phyloP scores from a whole-genome alignment of 345 rosid species.

The Streptanthus diversifolius region DNA sequence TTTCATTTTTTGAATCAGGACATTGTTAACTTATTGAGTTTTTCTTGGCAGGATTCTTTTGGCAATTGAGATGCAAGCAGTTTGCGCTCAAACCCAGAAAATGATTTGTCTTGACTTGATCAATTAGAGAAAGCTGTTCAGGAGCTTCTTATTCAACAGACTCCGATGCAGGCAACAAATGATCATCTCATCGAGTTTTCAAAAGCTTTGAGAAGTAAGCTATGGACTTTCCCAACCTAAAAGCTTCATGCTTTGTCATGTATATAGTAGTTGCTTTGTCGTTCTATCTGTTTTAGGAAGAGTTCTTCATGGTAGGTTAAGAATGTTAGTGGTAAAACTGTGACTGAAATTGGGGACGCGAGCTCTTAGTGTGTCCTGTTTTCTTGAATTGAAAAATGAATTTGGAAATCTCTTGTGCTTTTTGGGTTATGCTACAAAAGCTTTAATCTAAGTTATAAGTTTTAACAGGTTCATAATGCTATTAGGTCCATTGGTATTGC shows the following conservation, averaged over 20 bases:
- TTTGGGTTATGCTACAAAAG: conserved; percentile 35
- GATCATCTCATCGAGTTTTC: conserved; percentile 94
- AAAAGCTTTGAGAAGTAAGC: conserved; percentile 87
- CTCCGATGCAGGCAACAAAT: conserved; percentile 66
- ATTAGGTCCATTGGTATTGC: conserved; percentile 59
- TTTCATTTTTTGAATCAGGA: not conserved
- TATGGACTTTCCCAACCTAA: not conserved
- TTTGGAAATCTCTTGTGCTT: conserved; percentile 25
- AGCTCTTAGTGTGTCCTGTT: conserved; percentile 20
- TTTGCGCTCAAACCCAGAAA: conserved; percentile 44
- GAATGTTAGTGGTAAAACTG: conserved; percentile 1
- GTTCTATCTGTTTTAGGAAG: not conserved
- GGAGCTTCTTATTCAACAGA: conserved; percentile 68
- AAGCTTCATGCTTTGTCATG: conserved; percentile 1
- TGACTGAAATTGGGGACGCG: conserved; percentile 17
- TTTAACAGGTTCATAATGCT: conserved; percentile 72
- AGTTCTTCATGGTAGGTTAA: conserved; percentile 6
- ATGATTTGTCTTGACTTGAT: conserved; percentile 37
- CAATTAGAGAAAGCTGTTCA: conserved; percentile 85
- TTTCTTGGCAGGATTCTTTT: conserved; percentile 38
- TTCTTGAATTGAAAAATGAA: conserved; percentile 21
- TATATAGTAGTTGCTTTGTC: not conserved
- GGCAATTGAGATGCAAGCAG: conserved; percentile 54
- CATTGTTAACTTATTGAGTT: not conserved
- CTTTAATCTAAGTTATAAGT: conserved; percentile 40